phyloP scores from a whole-genome alignment of 2,329 filamentous ascomycete species.

The Dendrostoma leiphaemia region DNA sequence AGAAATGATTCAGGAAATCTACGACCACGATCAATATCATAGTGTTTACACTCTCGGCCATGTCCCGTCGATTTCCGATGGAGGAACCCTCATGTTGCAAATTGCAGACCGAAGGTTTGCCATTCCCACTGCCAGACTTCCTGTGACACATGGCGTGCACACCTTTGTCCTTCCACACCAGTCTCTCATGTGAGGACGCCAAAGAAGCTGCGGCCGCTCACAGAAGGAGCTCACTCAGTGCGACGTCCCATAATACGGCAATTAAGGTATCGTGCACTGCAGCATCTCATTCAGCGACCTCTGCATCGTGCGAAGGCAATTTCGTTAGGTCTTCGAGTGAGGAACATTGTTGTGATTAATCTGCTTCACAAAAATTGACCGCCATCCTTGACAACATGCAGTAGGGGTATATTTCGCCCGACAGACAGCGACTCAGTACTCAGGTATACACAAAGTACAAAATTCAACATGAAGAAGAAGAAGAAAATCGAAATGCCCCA shows the following conservation, averaged over 20 bases:
- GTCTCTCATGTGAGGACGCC: neutral
- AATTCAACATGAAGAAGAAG: neutral
- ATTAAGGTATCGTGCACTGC: neutral
- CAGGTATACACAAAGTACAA: neutral
- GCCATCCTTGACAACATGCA: neutral
- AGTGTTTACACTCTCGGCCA: too few relatives aligned
- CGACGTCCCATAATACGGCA: neutral
- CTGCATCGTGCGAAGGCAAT: neutral
- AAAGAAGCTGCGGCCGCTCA: neutral
- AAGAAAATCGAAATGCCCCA: conserved; percentile 1
- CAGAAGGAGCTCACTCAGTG: neutral
- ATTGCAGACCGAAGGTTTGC: too few relatives aligned
- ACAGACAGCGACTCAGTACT: neutral
- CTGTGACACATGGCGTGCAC: too few relatives aligned
- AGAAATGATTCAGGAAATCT: too few relatives aligned
- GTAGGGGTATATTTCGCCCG: conserved; percentile 2
- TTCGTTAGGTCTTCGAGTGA: neutral
- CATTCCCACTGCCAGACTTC: too few relatives aligned
- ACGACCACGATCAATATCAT: too few relatives aligned
- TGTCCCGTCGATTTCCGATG: too few relatives aligned
- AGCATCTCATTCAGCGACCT: neutral
- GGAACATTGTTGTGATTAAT: neutral
- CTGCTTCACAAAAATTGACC: neutral
- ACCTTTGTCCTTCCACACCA: too few relatives aligned
- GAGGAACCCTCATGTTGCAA: too few relatives aligned